These are phyloP conservation scores for Aspergillus carbonarius DNA, from an alignment of 2,329 filamentous ascomycete species.

Conservation along the genomic window DNA sequence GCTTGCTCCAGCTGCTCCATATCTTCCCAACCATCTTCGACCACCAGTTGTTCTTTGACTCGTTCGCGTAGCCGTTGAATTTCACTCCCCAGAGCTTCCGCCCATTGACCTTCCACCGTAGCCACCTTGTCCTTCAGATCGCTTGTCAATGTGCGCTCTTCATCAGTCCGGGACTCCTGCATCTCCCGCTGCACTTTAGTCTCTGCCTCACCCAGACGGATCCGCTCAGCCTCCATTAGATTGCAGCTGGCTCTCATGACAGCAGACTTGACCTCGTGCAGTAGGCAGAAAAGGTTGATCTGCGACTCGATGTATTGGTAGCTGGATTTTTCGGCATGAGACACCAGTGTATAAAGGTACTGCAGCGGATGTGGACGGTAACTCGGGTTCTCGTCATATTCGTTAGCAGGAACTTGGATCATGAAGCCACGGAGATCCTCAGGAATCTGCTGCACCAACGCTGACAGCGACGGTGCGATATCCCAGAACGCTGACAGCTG, in stretches of 20 bases:
- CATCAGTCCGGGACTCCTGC: constrained; percentile 60
- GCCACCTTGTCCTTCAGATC: constrained; percentile 93
- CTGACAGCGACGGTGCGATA: constrained; percentile 79
- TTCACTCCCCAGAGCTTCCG: constrained; percentile 76
- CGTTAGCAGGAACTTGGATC: constrained; percentile 73
- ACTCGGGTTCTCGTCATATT: constrained; percentile 80
- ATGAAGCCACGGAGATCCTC: constrained; percentile 57
- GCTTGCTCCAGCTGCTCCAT: constrained; percentile 54
- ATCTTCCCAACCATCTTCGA: constrained; percentile 87
- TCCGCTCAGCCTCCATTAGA: constrained; percentile 65
- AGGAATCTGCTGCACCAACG: constrained; percentile 78
- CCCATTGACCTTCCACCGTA: constrained; percentile 88
- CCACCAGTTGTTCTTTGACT: constrained; percentile 70
- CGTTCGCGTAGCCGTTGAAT: constrained; percentile 71
- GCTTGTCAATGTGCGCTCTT: constrained; percentile 71
- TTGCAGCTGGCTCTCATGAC: constrained; percentile 68
- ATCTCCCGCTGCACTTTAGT: constrained; percentile 49
- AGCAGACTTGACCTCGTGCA: constrained; percentile 85
- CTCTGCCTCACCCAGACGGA: constrained; percentile 44
- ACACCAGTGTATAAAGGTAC: constrained; percentile 81
- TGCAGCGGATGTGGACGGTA: constrained; percentile 82
- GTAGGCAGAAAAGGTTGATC: constrained; percentile 81
- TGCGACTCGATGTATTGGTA: constrained; percentile 97
- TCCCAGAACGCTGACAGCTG: constrained; percentile 98
- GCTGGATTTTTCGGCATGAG: constrained; percentile 86